Base-by-base conservation (phyloP, 108 stramenopile species). In the Nitzschia sp. region DNA sequence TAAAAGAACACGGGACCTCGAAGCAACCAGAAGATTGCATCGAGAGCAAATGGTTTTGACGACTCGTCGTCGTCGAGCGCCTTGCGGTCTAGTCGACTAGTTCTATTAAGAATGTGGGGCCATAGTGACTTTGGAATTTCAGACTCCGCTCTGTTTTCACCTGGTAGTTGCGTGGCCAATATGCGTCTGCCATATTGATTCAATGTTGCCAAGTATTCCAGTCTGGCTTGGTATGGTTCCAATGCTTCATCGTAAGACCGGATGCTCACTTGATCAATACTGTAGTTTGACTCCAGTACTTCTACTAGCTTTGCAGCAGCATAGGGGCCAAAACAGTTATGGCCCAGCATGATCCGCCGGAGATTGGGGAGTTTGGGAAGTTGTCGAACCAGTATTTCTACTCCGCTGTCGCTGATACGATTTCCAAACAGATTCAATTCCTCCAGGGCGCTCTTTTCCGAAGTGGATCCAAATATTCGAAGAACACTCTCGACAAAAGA, bases 371-470 rank as follows among this genome's bases (percentile, higher is more conserved):
- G 59, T 26, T 69, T 43, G 1, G 63, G 69, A 7, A 76, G 17
- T 29, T 10, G 40, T 53, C 52, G 20, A 6, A 70, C 2, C 8
- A 76, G 41, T 21, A 21, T 21, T 42, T 48, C 41, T 19, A 76
- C 25, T 9, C 63, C 68, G 39, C 48, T 19, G 40, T 69, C 63
- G 0, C 68, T 53, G 15, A 76, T 56, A 24, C 75, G 62, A 44
- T 76, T 76, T 12, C 75, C 75, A 42, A 69, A 65, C 38, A 76
- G 39, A 37, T 55, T 76, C 48, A 76, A 46, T 41, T 69, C 69
- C 37, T 65, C 63, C 46, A 76, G 43, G 10, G 46, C 29, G 11
- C 67, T 68, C 24, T 51, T 50, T 25, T 55, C 9, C 5, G 29
- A 34, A 34, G 29, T 34, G 29, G 29, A 34, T 9, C 63, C 56